These are phyloP conservation scores for Backusella westeae DNA, from an alignment of 192 early-diverging fungal genomes.

Conservation along the genomic window DNA sequence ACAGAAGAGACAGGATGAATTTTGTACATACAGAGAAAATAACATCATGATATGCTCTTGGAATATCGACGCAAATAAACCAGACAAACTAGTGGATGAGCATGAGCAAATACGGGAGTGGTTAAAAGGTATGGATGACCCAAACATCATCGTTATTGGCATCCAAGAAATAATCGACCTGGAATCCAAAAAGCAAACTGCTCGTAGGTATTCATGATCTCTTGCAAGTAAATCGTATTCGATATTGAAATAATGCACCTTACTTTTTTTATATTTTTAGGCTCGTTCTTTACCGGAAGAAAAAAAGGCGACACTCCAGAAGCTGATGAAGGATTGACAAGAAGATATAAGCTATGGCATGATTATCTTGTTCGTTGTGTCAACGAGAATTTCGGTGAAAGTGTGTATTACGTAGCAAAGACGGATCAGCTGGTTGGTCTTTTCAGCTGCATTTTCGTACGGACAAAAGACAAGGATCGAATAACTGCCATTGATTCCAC, in stretches of 20 bases:
- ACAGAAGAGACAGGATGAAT: slow-evolving; percentile 57
- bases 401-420: slow-evolving; percentile 61
- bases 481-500: slow-evolving; percentile 60
- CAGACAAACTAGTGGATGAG: slow-evolving; percentile 57
- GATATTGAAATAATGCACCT: not conserved
- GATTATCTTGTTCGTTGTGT: slow-evolving; percentile 65
- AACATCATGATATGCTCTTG: slow-evolving; percentile 87
- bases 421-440: slow-evolving; percentile 88
- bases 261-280: slow-evolving; percentile 12
- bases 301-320: slow-evolving; percentile 48
- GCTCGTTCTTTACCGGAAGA: slow-evolving; percentile 51
- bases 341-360: slow-evolving; percentile 83
- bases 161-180: slow-evolving; percentile 88
- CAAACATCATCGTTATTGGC: slow-evolving; percentile 78
- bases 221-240: not conserved
- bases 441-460: slow-evolving; percentile 84
- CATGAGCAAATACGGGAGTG: slow-evolving; percentile 49
- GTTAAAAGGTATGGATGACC: slow-evolving; percentile 47
- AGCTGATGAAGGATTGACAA: slow-evolving; percentile 55
- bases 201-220: slow-evolving; percentile 43
- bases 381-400: slow-evolving; percentile 45
- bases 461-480: slow-evolving; percentile 48
- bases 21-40: slow-evolving; percentile 61
- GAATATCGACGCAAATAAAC: slow-evolving; percentile 92
- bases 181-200: slow-evolving; percentile 74